Evolutionary conservation across 441 rosid genomes (phyloP).

Genomic region (Heliophila coronopifolia): DNA sequence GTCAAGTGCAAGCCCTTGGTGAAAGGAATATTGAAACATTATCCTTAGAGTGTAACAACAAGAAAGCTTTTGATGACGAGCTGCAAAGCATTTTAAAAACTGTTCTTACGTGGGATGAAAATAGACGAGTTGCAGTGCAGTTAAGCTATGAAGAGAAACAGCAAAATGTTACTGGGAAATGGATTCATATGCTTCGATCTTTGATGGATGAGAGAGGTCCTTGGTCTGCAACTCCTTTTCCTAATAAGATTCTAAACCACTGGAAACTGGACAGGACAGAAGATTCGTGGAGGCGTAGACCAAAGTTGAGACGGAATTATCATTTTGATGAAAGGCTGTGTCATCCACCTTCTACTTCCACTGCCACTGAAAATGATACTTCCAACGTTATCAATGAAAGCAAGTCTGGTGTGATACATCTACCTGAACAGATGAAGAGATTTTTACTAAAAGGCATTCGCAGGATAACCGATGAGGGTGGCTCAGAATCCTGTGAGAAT

Average conservation of each 20-base stretch:
- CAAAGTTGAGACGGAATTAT: constrained; percentile 83
- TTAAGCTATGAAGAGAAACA: constrained; percentile 77
- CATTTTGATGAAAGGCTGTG: constrained; percentile 87
- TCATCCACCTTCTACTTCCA: constrained; percentile 50
- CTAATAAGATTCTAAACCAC: constrained; percentile 56
- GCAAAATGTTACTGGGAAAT: constrained; percentile 89
- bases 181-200: constrained; percentile 94
- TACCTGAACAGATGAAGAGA: constrained; percentile 97
- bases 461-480: constrained; percentile 80
- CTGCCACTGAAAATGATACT: constrained; percentile 41
- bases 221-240: constrained; percentile 98
- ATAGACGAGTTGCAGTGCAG: constrained; percentile 64
- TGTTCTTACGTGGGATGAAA: constrained; percentile 77
- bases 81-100: constrained; percentile 48
- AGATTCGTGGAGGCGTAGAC: constrained; percentile 96
- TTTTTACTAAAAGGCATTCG: constrained; percentile 84
- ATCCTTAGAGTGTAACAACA: constrained; percentile 46
- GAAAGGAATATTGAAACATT: constrained; percentile 59
- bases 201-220: constrained; percentile 98
- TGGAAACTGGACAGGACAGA: constrained; percentile 99
- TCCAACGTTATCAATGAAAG: constrained; percentile 40
- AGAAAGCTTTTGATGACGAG: constrained; percentile 80
- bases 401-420: constrained; percentile 70
- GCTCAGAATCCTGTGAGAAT: constrained; percentile 58
- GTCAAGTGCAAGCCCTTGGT: constrained; percentile 64